Percentiles rank a stretch among this genome's conserved stretches.
Evolutionary conservation across 495 filamentous ascomycete species (phyloP).

Genomic region (Stereocaulon alpinum): DNA sequence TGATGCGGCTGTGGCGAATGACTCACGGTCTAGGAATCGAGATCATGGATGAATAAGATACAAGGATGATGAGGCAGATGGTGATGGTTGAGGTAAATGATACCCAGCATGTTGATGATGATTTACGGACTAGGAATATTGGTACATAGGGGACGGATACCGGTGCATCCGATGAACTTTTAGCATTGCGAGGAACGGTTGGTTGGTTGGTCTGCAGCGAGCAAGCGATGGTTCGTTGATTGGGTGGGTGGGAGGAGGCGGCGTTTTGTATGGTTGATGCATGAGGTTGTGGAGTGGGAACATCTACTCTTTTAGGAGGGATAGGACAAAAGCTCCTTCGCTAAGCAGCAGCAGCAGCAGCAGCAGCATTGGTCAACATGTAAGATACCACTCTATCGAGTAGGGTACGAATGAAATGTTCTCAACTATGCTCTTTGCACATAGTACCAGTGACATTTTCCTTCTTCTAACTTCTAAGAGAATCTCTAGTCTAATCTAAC

Average conservation of each 20-base stretch:
- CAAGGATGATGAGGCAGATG: not conserved
- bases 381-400: not conserved
- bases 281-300: not conserved
- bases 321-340: not conserved
- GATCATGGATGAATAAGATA: not conserved
- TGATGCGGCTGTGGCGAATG: constrained; percentile 47
- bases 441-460: not conserved
- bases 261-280: not conserved
- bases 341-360: not conserved
- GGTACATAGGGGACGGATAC: not conserved
- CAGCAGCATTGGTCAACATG: not conserved
- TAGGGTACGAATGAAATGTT: not conserved
- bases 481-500: not conserved
- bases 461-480: too few relatives aligned
- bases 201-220: not conserved
- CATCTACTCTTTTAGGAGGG: not conserved
- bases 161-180: not conserved
- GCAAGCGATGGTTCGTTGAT: not conserved
- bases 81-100: not conserved
- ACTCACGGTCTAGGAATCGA: constrained; percentile 10
- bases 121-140: not conserved
- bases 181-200: not conserved
- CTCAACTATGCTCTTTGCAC: not conserved
- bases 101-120: constrained; percentile 2
- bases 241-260: not conserved